phyloP scores from a whole-genome alignment of 1,284 basidiomycete genomes.

The Cronartium quercuum region DNA sequence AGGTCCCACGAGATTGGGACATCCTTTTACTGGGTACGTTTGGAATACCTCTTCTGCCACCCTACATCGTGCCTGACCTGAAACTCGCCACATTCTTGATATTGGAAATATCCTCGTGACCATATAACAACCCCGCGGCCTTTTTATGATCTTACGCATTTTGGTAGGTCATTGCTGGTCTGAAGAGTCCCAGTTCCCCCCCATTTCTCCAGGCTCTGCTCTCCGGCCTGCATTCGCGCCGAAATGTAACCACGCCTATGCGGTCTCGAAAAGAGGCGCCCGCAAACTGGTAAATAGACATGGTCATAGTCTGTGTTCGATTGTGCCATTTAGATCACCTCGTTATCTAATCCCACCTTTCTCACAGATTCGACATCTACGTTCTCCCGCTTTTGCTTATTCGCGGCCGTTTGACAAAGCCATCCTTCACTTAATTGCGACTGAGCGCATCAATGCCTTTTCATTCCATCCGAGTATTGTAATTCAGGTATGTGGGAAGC shows the following conservation, averaged over 20 bases:
- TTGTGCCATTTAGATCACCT: neutral
- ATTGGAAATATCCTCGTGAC: too few relatives aligned
- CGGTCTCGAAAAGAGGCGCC: conserved; percentile 5
- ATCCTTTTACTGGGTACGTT: neutral
- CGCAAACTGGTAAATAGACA: neutral
- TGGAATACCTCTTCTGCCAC: neutral
- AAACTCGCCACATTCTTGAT: too few relatives aligned
- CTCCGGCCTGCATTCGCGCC: neutral
- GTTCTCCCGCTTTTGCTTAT: neutral
- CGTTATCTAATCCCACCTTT: neutral
- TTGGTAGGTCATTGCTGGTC: conserved; percentile 4
- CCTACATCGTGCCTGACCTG: neutral
- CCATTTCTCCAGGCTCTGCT: neutral
- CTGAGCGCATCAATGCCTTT: conserved; percentile 2
- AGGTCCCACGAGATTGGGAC: neutral
- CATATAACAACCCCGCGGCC: too few relatives aligned
- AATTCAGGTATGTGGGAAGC: neutral
- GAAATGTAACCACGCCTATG: conserved; percentile 5
- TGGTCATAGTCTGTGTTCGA: neutral
- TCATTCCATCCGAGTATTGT: conserved; percentile 11
- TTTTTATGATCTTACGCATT: neutral
- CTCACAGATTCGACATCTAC: neutral
- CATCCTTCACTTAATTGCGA: neutral
- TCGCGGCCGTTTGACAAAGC: conserved; percentile 7
- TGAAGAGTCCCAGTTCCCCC: neutral